Evolutionary conservation across 768 basidiomycete species (phyloP).

Genomic region (Leucocoprinus sp.): DNA sequence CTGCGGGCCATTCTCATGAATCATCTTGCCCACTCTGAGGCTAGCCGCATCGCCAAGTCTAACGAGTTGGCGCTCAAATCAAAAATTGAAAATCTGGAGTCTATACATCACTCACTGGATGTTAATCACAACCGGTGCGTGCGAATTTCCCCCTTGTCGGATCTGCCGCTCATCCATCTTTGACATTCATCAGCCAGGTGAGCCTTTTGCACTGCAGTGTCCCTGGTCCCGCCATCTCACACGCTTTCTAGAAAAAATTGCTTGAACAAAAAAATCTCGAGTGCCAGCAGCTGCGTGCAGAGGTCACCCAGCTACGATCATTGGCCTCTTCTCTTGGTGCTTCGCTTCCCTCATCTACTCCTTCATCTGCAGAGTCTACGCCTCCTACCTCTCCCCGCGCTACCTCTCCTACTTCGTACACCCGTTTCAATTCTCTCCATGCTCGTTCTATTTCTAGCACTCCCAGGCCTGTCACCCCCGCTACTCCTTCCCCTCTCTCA

Average conservation of each 20-base stretch:
- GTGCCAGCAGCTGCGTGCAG: constrained; percentile 57
- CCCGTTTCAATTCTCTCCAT: constrained; percentile 46
- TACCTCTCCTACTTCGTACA: constrained; percentile 25
- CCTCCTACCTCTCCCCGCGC: constrained; percentile 39
- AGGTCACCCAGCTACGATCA: constrained; percentile 50
- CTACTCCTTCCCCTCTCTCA: constrained; percentile 29
- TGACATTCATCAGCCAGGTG: constrained; percentile 43
- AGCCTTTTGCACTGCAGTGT: constrained; percentile 25
- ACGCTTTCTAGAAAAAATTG: constrained; percentile 39
- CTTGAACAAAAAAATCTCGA: constrained; percentile 66
- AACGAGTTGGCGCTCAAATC: constrained; percentile 54
- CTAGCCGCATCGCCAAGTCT: constrained; percentile 56
- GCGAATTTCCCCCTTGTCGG: too few species aligned
- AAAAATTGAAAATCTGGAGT: constrained; percentile 60
- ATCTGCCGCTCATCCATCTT: constrained; percentile 10
- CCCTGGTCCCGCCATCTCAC: constrained; percentile 13
- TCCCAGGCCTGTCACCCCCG: constrained; percentile 38
- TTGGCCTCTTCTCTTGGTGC: constrained; percentile 34
- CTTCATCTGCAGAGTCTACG: constrained; percentile 29
- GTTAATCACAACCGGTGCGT: constrained; percentile 66
- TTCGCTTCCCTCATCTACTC: constrained; percentile 28
- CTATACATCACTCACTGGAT: constrained; percentile 51
- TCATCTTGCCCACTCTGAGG: constrained; percentile 73
- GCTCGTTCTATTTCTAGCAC: constrained; percentile 52
- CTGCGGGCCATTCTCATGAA: constrained; percentile 80